phyloP scores from a whole-genome alignment of 2,329 filamentous ascomycete species.

The Colletotrichum trifolii region DNA sequence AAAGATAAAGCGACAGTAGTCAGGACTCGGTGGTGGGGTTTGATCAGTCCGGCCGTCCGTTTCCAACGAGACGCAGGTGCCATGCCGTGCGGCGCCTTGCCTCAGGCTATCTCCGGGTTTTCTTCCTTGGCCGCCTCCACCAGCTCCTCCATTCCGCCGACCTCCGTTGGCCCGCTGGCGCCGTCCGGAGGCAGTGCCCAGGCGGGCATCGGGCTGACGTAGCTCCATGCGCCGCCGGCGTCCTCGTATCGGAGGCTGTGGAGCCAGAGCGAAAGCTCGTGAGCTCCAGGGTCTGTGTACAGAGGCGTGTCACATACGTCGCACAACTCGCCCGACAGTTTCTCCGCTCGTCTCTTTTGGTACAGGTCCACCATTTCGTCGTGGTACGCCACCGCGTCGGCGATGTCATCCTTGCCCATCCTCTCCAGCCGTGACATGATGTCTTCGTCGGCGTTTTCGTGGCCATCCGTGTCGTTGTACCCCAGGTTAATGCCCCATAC shows the following conservation, averaged over 20 bases:
- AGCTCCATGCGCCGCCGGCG: constrained; percentile 84
- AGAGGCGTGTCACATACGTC: constrained; percentile 85
- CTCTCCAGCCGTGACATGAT: constrained; percentile 85
- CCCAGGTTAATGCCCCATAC: constrained; percentile 90
- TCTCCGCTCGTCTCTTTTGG: constrained; percentile 90
- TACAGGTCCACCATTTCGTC: constrained; percentile 94
- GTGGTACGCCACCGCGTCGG: constrained; percentile 91
- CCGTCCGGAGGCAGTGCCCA: constrained; percentile 89
- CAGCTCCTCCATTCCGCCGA: constrained; percentile 69
- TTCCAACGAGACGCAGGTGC: too few species aligned
- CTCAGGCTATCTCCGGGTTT: constrained; percentile 52
- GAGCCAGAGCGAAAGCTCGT: constrained; percentile 93
- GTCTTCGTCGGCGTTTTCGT: constrained; percentile 83
- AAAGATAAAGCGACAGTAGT: too few species aligned
- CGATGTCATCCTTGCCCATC: constrained; percentile 95
- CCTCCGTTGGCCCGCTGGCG: constrained; percentile 75
- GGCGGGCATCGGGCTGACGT: constrained; percentile 82
- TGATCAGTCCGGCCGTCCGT: constrained; percentile 24
- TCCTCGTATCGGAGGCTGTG: constrained; percentile 93
- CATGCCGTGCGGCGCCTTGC: background rate
- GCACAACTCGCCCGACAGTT: constrained; percentile 88
- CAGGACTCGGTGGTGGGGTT: constrained; percentile 7
- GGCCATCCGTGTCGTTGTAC: constrained; percentile 71
- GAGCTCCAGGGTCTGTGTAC: constrained; percentile 90
- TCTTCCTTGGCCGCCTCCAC: constrained; percentile 64